phyloP scores from a whole-genome alignment of 2,329 filamentous ascomycete genomes.

The Trichoderma sp. region DNA sequence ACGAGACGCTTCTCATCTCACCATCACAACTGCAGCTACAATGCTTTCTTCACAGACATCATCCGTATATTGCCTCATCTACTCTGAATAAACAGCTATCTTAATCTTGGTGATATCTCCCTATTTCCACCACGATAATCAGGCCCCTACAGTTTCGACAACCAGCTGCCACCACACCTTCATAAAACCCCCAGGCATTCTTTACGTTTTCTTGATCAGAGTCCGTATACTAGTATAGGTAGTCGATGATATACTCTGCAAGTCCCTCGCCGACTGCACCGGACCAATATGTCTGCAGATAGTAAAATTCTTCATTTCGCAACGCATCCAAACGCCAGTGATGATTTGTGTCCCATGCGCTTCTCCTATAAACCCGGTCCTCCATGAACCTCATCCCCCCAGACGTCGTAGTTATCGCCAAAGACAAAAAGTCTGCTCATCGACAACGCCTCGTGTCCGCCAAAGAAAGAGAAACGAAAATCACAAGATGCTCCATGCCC shows the following conservation, averaged over 20 bases:
- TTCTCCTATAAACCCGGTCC: neutral
- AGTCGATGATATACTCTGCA: slow-evolving; percentile 2
- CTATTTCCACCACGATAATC: neutral
- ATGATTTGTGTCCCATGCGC: slow-evolving; percentile 1
- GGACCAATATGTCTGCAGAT: slow-evolving; percentile 4
- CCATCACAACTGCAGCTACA: too few species aligned
- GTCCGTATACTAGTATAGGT: neutral
- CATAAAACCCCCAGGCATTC: too few species aligned
- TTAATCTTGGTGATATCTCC: neutral
- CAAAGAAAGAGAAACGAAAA: neutral
- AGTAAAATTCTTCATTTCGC: slow-evolving; percentile 10
- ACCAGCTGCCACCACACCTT: too few species aligned
- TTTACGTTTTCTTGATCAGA: neutral
- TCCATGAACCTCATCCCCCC: neutral
- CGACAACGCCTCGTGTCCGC: neutral
- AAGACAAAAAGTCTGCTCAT: neutral
- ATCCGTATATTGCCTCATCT: too few species aligned
- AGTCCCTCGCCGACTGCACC: neutral
- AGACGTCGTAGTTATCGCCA: neutral
- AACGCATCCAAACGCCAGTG: slow-evolving; percentile 27
- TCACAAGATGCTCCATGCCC: neutral
- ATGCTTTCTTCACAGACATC: neutral
- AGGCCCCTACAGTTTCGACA: neutral
- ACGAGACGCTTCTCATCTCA: too few species aligned
- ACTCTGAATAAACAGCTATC: neutral